phyloP scores from a whole-genome alignment of 345 rosid species.

The Hibiscus trionum region DNA sequence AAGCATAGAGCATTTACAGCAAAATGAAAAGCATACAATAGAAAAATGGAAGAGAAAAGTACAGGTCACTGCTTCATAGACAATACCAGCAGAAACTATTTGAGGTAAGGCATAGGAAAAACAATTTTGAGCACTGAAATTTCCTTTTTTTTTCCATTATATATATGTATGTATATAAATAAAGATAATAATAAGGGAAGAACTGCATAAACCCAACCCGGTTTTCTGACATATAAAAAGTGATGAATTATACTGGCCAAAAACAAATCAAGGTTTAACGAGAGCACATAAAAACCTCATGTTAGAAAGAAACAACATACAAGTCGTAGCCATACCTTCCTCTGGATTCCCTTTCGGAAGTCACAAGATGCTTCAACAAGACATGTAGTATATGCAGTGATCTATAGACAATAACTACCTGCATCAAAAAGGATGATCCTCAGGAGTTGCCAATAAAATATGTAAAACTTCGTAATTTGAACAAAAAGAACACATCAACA shows the following conservation, averaged over 20 bases:
- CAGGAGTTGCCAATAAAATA: neutral
- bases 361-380: constrained; percentile 54
- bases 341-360: constrained; percentile 32
- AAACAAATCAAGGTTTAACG: neutral
- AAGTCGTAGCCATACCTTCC: constrained; percentile 41
- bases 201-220: neutral
- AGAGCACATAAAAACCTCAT: neutral
- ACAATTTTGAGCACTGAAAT: neutral
- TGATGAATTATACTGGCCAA: neutral
- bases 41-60: neutral
- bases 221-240: neutral
- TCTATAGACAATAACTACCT: constrained; percentile 52
- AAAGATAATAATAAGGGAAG: neutral
- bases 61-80: neutral
- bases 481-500: neutral
- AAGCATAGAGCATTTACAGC: neutral
- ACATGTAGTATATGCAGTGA: constrained; percentile 52
- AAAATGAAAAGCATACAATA: neutral
- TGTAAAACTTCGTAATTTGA: constrained; percentile 5
- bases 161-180: too few relatives aligned
- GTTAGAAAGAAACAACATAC: neutral
- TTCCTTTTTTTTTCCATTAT: neutral
- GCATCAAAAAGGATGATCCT: constrained; percentile 16
- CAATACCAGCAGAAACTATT: neutral
- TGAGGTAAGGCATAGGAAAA: neutral